Evolutionary conservation across 73 alveolate species (phyloP).

Genomic region (Effrenium voratum): DNA sequence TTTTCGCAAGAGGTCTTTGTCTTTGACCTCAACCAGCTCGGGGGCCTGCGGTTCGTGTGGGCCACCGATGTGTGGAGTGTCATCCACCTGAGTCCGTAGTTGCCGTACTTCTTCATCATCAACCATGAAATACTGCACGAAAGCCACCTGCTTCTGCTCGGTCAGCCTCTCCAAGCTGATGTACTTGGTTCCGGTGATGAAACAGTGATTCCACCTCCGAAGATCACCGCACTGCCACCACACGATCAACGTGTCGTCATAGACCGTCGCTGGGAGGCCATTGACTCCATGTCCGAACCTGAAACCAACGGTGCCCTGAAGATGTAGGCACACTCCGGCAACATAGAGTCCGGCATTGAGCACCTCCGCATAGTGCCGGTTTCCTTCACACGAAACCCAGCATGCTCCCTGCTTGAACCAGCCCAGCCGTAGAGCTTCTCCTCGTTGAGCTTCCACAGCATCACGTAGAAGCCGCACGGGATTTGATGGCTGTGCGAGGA

Average conservation of each 20-base stretch:
- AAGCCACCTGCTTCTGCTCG: background rate
- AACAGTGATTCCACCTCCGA: background rate
- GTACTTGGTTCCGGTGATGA: background rate
- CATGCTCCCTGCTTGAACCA: background rate
- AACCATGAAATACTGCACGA: slow-evolving; percentile 14
- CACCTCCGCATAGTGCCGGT: background rate
- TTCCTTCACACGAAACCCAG: slow-evolving; percentile 19
- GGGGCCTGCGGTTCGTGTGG: slow-evolving; percentile 1
- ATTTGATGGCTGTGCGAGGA: background rate
- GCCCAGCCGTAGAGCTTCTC: background rate
- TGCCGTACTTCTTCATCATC: background rate
- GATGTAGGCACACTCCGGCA: background rate
- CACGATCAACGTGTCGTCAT: slow-evolving; percentile 2
- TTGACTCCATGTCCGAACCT: background rate
- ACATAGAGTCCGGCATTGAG: slow-evolving; percentile 18
- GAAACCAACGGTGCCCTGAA: background rate
- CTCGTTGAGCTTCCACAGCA: background rate
- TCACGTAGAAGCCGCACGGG: background rate
- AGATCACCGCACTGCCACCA: slow-evolving; percentile 16
- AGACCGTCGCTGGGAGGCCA: background rate
- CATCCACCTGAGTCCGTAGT: background rate
- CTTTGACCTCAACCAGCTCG: background rate
- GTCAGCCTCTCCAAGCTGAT: background rate
- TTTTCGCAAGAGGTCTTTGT: too few species aligned
- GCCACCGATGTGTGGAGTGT: background rate